Conservation (phyloP, 2,329 filamentous ascomycete species). For the Monosporascus sp. region DNA sequence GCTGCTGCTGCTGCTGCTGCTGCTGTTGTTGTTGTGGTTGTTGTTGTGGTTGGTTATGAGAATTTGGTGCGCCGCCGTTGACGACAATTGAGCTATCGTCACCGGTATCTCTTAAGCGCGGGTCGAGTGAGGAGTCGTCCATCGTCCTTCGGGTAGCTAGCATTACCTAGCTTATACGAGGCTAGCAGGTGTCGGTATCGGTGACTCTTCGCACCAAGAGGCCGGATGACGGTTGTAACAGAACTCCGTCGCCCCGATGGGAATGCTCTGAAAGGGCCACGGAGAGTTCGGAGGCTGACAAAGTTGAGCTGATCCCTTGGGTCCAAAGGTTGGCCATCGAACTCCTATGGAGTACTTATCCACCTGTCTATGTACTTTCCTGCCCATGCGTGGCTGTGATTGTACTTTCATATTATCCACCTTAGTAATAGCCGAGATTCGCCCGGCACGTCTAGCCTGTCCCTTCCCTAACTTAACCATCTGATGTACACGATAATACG, state of each 20-base stretch:
- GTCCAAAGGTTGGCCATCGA: too few relatives aligned
- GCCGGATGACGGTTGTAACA: background rate
- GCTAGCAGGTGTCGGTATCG: background rate
- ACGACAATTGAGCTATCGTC: constrained; percentile 20
- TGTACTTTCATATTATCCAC: too few relatives aligned
- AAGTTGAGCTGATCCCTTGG: too few relatives aligned
- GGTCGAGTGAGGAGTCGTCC: constrained; percentile 18
- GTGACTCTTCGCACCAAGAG: background rate
- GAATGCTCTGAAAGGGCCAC: background rate
- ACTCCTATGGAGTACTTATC: too few relatives aligned
- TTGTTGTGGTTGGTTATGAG: constrained; percentile 7
- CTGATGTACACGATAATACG: too few relatives aligned
- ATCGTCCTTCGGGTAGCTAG: background rate
- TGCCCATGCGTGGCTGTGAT: too few relatives aligned
- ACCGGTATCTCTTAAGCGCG: constrained; percentile 20
- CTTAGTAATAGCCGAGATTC: too few relatives aligned
- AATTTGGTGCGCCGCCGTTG: constrained; percentile 6
- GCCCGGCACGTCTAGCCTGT: too few relatives aligned
- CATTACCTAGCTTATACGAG: background rate
- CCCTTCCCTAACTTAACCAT: too few relatives aligned
- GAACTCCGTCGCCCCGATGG: background rate
- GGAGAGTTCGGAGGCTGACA: too few relatives aligned
- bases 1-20: constrained; percentile 1
- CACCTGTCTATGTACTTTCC: too few relatives aligned
- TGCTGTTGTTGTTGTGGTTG: background rate